Conservation (phyloP, 768 basidiomycete genomes). For the Suillus americanus region DNA sequence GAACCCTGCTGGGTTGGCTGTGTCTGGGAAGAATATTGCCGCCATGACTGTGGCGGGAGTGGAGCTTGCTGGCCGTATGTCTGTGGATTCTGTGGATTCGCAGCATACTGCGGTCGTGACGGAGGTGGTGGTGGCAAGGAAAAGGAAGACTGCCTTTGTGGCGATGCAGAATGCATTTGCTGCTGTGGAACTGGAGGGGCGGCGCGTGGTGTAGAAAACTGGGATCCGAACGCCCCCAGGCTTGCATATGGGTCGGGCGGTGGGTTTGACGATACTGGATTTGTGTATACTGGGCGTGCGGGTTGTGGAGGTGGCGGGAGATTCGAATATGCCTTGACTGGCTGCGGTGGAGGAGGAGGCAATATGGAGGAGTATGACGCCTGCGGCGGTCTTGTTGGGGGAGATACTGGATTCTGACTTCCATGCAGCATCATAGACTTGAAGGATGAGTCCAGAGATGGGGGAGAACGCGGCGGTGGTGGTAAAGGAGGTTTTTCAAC, state of each 20-base stretch:
- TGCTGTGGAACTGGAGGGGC: constrained; percentile 19
- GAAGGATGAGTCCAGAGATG: constrained; percentile 51
- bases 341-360: constrained; percentile 15
- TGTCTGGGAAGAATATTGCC: constrained; percentile 23
- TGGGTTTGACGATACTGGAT: constrained; percentile 18
- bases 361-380: constrained; percentile 20
- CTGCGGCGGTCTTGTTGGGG: constrained; percentile 30
- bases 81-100: constrained; percentile 11
- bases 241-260: constrained; percentile 37
- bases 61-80: constrained; percentile 23
- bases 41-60: constrained; percentile 22
- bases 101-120: constrained; percentile 21
- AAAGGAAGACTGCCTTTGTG: constrained; percentile 28
- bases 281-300: constrained; percentile 23
- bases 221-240: constrained; percentile 28
- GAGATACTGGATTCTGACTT: constrained; percentile 24
- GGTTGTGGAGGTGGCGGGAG: constrained; percentile 25
- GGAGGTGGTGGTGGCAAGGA: constrained; percentile 17
- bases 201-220: neutral
- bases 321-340: constrained; percentile 22
- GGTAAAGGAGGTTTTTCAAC: constrained; percentile 48
- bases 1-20: constrained; percentile 21
- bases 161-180: constrained; percentile 19
- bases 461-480: constrained; percentile 40
- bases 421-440: constrained; percentile 53